Evolutionary conservation across 2,329 filamentous ascomycete species (phyloP).

Genomic region (Colletotrichum scovillei): DNA sequence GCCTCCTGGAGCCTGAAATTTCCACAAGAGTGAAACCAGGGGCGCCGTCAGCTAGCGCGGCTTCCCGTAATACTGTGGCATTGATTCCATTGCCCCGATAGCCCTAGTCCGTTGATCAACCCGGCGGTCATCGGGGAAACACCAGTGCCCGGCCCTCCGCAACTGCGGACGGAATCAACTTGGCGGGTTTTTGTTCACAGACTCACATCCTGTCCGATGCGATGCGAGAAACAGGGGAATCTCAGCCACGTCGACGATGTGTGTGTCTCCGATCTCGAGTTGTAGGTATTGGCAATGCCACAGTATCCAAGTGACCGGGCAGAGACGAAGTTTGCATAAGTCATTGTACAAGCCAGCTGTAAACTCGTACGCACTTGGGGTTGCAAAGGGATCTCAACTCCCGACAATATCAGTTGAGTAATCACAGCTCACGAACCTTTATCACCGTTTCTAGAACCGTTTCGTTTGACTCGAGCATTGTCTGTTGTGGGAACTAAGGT

Average conservation of each 20-base stretch:
- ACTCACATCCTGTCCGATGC: no score
- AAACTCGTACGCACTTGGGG: no score
- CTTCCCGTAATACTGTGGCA: background rate
- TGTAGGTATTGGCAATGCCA: background rate
- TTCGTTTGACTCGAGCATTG: no score
- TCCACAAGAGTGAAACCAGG: background rate
- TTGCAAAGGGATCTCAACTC: no score
- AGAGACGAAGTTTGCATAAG: no score
- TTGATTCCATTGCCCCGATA: background rate
- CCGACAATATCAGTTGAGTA: no score
- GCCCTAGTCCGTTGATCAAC: background rate
- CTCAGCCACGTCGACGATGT: background rate
- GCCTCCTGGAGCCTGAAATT: background rate
- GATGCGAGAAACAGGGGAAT: background rate
- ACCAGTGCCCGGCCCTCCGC: background rate
- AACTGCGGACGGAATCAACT: background rate
- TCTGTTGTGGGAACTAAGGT: no score
- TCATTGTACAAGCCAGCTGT: background rate
- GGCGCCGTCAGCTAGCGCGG: no score
- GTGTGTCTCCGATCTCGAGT: background rate
- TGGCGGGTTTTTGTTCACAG: no score
- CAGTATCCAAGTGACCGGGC: no score
- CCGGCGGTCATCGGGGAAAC: background rate
- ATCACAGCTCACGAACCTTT: no score
- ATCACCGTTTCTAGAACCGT: no score